Percentiles rank a stretch among this genome's conserved stretches.
phyloP scores from a whole-genome alignment of 768 basidiomycete species.

The Auricularia auricula-judae region DNA sequence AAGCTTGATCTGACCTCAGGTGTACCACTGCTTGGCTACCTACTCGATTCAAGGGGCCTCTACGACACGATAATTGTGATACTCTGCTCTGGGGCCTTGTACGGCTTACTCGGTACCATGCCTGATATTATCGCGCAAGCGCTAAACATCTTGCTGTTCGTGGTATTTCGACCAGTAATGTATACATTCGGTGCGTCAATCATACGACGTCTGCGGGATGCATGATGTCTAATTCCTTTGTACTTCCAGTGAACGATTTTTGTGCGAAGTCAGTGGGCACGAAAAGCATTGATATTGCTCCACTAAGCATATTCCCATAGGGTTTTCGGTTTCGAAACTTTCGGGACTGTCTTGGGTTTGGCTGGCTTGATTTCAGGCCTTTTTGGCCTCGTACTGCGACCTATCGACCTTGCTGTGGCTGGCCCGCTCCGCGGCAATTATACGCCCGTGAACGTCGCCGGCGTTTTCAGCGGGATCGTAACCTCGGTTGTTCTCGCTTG shows the following conservation, averaged over 20 bases:
- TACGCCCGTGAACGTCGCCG: conserved; percentile 16
- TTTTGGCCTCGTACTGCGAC: conserved; percentile 21
- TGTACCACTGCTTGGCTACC: conserved; percentile 8
- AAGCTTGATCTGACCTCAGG: conserved; percentile 8
- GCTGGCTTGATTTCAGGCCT: conserved; percentile 23
- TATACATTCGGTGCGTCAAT: conserved; percentile 20
- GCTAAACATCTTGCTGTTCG: conserved; percentile 20
- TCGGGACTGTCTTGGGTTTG: conserved; percentile 27
- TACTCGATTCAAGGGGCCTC: conserved; percentile 8
- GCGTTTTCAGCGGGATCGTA: conserved; percentile 14
- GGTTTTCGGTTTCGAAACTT: conserved; percentile 22
- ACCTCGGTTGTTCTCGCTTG: conserved; percentile 9
- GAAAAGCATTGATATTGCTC: conserved; percentile 4
- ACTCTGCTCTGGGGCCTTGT: conserved; percentile 16
- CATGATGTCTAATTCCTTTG: conserved; percentile 1
- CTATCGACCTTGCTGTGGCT: conserved; percentile 24
- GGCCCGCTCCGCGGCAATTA: conserved; percentile 19
- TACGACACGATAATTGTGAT: conserved; percentile 13
- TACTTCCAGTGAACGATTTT: conserved; percentile 11
- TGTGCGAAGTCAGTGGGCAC: conserved; percentile 8
- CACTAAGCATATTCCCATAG: conserved; percentile 2
- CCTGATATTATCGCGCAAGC: conserved; percentile 14
- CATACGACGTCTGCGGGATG: neutral
- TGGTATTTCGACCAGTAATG: conserved; percentile 21
- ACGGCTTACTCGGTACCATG: conserved; percentile 19